Base-by-base conservation (phyloP, 192 early-diverging fungal species). In the Coemansia sp. region DNA sequence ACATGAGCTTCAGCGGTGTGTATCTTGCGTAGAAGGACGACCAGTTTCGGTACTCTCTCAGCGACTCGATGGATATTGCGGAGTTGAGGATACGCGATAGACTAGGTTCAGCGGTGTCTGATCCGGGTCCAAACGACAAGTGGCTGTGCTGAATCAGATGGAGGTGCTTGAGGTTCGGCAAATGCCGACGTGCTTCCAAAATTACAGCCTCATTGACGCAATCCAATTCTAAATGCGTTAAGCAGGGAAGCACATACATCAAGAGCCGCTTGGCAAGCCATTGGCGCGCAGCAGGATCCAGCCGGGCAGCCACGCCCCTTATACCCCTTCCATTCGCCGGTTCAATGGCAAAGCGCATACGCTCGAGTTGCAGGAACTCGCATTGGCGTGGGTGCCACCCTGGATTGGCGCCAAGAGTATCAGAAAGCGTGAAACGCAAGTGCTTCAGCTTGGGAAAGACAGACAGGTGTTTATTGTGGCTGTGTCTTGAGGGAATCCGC, bases 301-400 rank as follows among this genome's bases (percentile, higher is more conserved):
- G 2, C 16, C 13, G 28, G 31, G 30, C 2, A 33, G 13, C 16
- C 30, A 29, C 30, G 15, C 16, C 55, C 16, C 30, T 12, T 34
- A 33, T 8, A 13, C 4, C 30, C 30, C 8, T 21, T 23, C 7
- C 31, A 9, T 31, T 3, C 9, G 10, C 18, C 4, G 30, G 15
- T n/a, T 31, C 8, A 5, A 57, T 18, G 30, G 55, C 12, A 57
- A 33, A 57, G 15, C 4, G 7, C 55, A 57, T 57, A 8, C 55
- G 55, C 29, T 57, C 55, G 20, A 57, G 55, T 31, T n/a, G 55
- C n/a, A 31, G 55, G 18, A 57, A 57, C 31, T 57, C 30, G 31
- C 55, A 57, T 8, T 7, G 2, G 15, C 7, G 28, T 9, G 55
- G 55, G 3, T 6, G 15, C 28, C 31, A 57, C 6, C 4, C 55